These are phyloP conservation scores for Picocystis salinarum DNA, from an alignment of 139 green algal species.

Conservation along the genomic window DNA sequence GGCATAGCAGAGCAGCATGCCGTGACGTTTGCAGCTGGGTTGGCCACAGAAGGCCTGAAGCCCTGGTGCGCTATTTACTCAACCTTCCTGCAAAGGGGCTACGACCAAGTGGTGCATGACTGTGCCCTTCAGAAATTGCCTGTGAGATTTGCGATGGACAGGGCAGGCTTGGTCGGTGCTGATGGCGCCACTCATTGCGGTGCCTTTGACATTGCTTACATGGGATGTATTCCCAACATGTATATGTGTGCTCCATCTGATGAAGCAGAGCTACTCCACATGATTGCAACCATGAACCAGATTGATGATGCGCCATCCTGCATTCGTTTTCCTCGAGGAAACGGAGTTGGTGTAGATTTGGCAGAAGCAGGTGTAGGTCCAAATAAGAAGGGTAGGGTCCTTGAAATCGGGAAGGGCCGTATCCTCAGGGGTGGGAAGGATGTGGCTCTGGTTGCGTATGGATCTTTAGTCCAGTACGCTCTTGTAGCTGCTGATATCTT, in stretches of 20 bases:
- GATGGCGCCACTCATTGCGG: conserved; percentile 91
- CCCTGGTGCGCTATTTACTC: conserved; percentile 95
- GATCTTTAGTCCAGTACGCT: conserved; percentile 60
- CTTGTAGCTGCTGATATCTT: conserved; percentile 72
- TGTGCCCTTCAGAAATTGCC: conserved; percentile 92
- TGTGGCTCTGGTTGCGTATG: conserved; percentile 79
- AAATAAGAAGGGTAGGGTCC: neutral
- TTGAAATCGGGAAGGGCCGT: conserved; percentile 66
- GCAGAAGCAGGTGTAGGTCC: conserved; percentile 34
- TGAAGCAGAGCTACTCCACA: conserved; percentile 83
- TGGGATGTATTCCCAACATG: conserved; percentile 93
- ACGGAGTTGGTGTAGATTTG: conserved; percentile 83
- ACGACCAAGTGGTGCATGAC: conserved; percentile 81
- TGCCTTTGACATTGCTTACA: conserved; percentile 82
- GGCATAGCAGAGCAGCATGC: conserved; percentile 98
- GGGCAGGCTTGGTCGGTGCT: conserved; percentile 86
- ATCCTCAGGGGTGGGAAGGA: conserved; percentile 69
- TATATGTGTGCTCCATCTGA: conserved; percentile 89
- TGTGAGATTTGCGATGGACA: conserved; percentile 96
- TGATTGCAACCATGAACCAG: conserved; percentile 70
- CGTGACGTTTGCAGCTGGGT: conserved; percentile 84
- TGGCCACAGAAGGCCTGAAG: conserved; percentile 82
- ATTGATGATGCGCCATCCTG: conserved; percentile 86
- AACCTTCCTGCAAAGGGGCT: conserved; percentile 92
- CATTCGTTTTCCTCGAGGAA: conserved; percentile 87